Percentiles rank a stretch among this genome's conserved stretches.
Evolutionary conservation across 2,329 filamentous ascomycete genomes (phyloP).

Genomic region (Neonectria sp.): DNA sequence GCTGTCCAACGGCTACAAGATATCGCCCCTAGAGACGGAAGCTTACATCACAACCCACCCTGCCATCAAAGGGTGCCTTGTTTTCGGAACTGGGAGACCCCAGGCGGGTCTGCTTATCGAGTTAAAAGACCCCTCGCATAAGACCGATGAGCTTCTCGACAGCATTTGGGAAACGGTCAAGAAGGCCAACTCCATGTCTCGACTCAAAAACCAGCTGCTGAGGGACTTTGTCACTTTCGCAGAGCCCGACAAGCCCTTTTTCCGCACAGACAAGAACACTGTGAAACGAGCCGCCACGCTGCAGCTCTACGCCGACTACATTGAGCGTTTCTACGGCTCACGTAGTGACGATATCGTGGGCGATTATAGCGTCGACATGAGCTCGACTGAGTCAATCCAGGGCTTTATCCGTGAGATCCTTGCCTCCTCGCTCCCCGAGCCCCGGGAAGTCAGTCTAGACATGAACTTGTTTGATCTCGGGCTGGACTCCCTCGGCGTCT

Average conservation of each 20-base stretch:
- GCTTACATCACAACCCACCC: constrained; percentile 46
- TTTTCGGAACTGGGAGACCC: constrained; percentile 47
- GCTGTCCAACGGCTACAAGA: constrained; percentile 52
- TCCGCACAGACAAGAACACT: constrained; percentile 62
- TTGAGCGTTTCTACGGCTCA: constrained; percentile 60
- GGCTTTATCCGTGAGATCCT: constrained; percentile 37
- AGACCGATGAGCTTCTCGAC: constrained; percentile 52
- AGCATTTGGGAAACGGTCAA: constrained; percentile 62
- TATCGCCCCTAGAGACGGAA: constrained; percentile 50
- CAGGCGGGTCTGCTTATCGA: constrained; percentile 49
- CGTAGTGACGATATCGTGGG: constrained; percentile 30
- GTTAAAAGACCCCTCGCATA: constrained; percentile 40
- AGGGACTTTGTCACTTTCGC: constrained; percentile 60
- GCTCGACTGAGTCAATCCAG: constrained; percentile 43
- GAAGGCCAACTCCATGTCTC: constrained; percentile 57
- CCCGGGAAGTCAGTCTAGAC: constrained; percentile 36
- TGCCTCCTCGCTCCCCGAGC: constrained; percentile 35
- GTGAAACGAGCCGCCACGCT: constrained; percentile 59
- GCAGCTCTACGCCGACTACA: constrained; percentile 59
- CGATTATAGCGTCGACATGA: constrained; percentile 36
- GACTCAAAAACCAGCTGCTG: constrained; percentile 59
- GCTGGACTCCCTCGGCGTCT: constrained; percentile 51
- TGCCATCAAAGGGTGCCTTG: constrained; percentile 45
- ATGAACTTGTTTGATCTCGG: constrained; percentile 48
- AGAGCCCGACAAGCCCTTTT: constrained; percentile 59